Conservation (phyloP, 75 land plant species). For the Selaginella moellendorffii region DNA sequence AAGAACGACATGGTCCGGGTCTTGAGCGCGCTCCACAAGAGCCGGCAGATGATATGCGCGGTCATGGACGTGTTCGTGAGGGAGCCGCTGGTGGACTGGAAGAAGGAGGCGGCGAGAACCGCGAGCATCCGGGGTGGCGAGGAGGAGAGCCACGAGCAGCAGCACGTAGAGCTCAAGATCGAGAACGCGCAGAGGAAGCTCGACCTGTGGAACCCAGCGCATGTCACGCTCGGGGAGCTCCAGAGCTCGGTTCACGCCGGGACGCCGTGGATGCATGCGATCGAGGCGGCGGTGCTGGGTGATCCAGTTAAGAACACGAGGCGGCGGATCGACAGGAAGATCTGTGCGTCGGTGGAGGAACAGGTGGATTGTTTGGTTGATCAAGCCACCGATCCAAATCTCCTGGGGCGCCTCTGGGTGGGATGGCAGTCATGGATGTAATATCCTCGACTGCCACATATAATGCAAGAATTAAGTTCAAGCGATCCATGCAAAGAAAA, state of each 20-base stretch:
- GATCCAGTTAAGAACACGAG: slow-evolving; percentile 19
- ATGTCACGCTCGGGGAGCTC: slow-evolving; percentile 29
- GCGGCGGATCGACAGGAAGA: slow-evolving; percentile 18
- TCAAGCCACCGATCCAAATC: slow-evolving; percentile 37
- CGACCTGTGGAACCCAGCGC: slow-evolving; percentile 42
- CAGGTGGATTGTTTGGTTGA: slow-evolving; percentile 43
- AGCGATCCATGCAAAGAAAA: too few relatives aligned
- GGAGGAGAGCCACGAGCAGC: slow-evolving; percentile 18
- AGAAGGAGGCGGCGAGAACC: slow-evolving; percentile 33
- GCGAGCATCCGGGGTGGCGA: slow-evolving; percentile 12
- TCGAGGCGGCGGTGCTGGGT: slow-evolving; percentile 30
- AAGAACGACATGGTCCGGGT: slow-evolving; percentile 34
- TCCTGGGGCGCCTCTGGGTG: slow-evolving; percentile 31
- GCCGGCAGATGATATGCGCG: slow-evolving; percentile 30
- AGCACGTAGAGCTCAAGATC: slow-evolving; percentile 36
- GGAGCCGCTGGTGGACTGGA: slow-evolving; percentile 46
- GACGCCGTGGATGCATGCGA: slow-evolving; percentile 24
- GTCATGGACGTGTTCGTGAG: slow-evolving; percentile 41
- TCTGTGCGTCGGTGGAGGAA: slow-evolving; percentile 34
- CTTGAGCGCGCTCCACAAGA: slow-evolving; percentile 27
- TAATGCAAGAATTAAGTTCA: too few relatives aligned
- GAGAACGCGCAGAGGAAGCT: slow-evolving; percentile 36
- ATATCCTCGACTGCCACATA: too few relatives aligned
- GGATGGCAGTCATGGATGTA: slow-evolving; percentile 47
- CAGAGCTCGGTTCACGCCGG: slow-evolving; percentile 31